Evolutionary conservation across 176 grass and related monocot species (phyloP).

Genomic region (bread wheat (Triticum aestivum)): IWGSC_CS_RefSeq_v2.1 NC_057803.1:511504718-511505217

Average conservation of each 20-base stretch:
- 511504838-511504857: conserved; percentile 49
- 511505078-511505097: conserved; percentile 85
- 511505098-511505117: conserved; percentile 61
- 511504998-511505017: conserved; percentile 17
- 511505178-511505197: background rate
- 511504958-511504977: background rate
- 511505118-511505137: conserved; percentile 83
- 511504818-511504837: conserved; percentile 73
- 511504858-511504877: conserved; percentile 68
- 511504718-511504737: background rate
- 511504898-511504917: conserved; percentile 74
- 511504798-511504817: conserved; percentile 80
- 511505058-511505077: conserved; percentile 65
- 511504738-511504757: background rate
- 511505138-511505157: conserved; percentile 34
- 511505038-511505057: conserved; percentile 72
- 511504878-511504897: conserved; percentile 88
- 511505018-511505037: conserved; percentile 88
- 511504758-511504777: conserved; percentile 9
- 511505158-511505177: background rate
- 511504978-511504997: background rate
- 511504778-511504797: conserved; percentile 59
- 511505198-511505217: background rate
- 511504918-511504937: conserved; percentile 77
- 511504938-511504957: background rate